Evolutionary conservation across 1,284 basidiomycete species (phyloP).

Genomic region (Garcileccinum viscosum): DNA sequence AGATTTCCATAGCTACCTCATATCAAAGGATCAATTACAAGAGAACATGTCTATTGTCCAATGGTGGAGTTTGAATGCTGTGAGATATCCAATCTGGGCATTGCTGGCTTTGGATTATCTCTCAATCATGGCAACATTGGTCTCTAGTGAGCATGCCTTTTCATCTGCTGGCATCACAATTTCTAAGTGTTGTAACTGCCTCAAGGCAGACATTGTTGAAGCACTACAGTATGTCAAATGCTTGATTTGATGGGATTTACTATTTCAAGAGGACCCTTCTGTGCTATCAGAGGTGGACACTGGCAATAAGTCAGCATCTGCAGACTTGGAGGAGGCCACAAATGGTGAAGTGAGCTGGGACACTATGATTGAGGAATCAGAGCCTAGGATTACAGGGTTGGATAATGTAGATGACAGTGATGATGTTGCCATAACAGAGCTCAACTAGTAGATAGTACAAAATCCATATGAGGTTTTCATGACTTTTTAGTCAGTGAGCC

Average conservation of each 20-base stretch:
- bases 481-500: background rate
- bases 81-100: background rate
- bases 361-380: background rate
- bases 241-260: background rate
- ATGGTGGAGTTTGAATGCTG: background rate
- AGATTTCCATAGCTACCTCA: slow-evolving; percentile 1
- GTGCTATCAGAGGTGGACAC: background rate
- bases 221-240: background rate
- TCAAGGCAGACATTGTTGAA: background rate
- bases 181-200: background rate
- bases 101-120: background rate
- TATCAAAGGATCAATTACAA: background rate
- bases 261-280: background rate
- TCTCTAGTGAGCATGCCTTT: background rate
- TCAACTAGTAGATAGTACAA: background rate
- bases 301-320: background rate
- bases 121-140: background rate
- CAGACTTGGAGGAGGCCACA: background rate
- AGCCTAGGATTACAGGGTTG: background rate
- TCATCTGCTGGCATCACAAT: background rate
- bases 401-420: background rate
- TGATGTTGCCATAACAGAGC: background rate
- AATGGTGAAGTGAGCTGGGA: background rate
- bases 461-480: background rate
- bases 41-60: background rate